Percentiles rank a stretch among this genome's conserved stretches.
phyloP scores from a whole-genome alignment of 2,329 filamentous ascomycete genomes.

The Arthrocladium fulminans region DNA sequence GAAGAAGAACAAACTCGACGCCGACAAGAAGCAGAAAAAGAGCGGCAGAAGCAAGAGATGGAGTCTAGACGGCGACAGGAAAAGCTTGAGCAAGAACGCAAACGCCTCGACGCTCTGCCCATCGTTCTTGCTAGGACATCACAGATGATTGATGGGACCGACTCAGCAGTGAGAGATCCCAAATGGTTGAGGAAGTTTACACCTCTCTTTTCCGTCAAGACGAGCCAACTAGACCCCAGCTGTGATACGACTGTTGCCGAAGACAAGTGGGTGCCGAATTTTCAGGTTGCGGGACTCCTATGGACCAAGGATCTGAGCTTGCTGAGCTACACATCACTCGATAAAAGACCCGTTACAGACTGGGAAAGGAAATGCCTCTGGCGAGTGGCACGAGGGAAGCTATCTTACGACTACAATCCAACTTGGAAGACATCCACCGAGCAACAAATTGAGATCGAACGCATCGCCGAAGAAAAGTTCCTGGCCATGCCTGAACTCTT shows the following conservation, averaged over 20 bases:
- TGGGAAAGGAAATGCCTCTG: conserved; percentile 39
- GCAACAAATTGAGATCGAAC: conserved; percentile 2
- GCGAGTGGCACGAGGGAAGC: conserved; percentile 38
- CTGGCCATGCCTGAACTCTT: conserved; percentile 43
- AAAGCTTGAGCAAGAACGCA: conserved; percentile 38
- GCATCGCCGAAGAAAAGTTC: conserved; percentile 30
- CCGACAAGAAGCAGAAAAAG: conserved; percentile 37
- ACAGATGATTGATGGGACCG: conserved; percentile 36
- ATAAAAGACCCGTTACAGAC: conserved; percentile 35
- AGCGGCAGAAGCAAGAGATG: conserved; percentile 29
- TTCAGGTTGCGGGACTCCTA: conserved; percentile 40
- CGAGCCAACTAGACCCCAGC: conserved; percentile 34
- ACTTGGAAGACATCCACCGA: neutral
- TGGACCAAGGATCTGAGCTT: conserved; percentile 43
- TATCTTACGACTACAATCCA: conserved; percentile 34
- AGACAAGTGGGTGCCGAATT: conserved; percentile 43
- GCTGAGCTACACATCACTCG: conserved; percentile 34
- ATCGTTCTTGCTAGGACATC: conserved; percentile 37
- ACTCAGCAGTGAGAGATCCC: conserved; percentile 33
- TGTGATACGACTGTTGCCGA: conserved; percentile 31
- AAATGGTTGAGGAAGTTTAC: conserved; percentile 39
- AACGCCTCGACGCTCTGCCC: conserved; percentile 39
- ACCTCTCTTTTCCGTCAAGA: conserved; percentile 38
- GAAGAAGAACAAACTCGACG: conserved; percentile 32
- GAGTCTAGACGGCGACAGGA: conserved; percentile 32